Percentiles rank a stretch among this genome's conserved stretches.
These are phyloP conservation scores for Mortierella claussenii DNA, from an alignment of 192 early-diverging fungal genomes.

Conservation along the genomic window DNA sequence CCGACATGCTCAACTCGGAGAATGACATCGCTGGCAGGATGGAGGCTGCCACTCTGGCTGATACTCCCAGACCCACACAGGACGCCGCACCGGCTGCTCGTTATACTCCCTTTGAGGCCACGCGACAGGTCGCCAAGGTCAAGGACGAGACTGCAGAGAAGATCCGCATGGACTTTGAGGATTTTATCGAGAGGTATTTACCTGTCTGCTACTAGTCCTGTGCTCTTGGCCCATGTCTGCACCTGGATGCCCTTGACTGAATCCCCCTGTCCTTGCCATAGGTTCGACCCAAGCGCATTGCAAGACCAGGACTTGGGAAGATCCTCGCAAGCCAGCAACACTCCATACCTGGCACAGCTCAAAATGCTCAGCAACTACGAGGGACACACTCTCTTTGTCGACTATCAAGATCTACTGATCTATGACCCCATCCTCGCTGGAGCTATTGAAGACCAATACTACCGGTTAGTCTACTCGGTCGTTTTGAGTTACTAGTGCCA, in stretches of 20 bases:
- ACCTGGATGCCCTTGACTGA: no score
- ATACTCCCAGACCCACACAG: constrained; percentile 34
- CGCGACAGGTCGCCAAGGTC: constrained; percentile 39
- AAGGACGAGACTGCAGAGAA: constrained; percentile 53
- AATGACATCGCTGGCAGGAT: constrained; percentile 39
- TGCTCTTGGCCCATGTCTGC: no score
- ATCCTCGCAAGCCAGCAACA: constrained; percentile 23
- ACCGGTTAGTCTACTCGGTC: constrained; percentile 63
- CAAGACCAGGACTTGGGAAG: constrained; percentile 21
- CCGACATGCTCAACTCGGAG: constrained; percentile 42
- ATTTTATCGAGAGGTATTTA: constrained; percentile 38
- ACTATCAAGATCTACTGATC: constrained; percentile 71
- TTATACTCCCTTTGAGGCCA: constrained; percentile 48
- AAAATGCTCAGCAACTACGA: constrained; percentile 67
- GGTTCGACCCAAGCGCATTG: constrained; percentile 32
- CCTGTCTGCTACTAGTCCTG: neutral
- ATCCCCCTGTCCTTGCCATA: neutral
- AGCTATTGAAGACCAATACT: constrained; percentile 72
- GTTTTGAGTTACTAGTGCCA: no score
- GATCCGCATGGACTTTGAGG: constrained; percentile 54
- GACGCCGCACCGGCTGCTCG: constrained; percentile 10
- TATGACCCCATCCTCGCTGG: constrained; percentile 70
- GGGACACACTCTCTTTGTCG: constrained; percentile 74
- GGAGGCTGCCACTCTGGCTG: constrained; percentile 46
- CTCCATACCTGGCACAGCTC: constrained; percentile 73